phyloP scores from a whole-genome alignment of 208 protist species.

The Acanthamoeba triangularis region DNA sequence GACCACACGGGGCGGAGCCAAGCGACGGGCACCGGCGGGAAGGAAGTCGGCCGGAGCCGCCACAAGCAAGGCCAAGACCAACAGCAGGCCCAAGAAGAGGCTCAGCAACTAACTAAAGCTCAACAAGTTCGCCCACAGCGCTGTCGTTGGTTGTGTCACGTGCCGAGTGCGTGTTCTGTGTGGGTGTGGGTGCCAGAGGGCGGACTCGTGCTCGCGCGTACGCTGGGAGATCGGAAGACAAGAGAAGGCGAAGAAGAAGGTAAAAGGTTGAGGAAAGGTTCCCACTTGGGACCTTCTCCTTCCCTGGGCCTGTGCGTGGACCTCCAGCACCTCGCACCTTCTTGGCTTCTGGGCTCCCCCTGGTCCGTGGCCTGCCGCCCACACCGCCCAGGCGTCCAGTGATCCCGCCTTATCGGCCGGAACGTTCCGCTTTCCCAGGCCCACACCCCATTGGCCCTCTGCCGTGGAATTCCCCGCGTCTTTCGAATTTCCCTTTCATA shows the following conservation, averaged over 20 bases:
- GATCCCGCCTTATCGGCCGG: conserved; percentile 13
- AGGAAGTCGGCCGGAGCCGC: background rate
- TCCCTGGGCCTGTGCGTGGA: too few relatives aligned
- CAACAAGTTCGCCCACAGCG: too few relatives aligned
- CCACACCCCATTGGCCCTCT: background rate
- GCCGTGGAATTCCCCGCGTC: background rate
- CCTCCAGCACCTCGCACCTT: too few relatives aligned
- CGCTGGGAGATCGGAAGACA: too few relatives aligned
- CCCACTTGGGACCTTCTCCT: too few relatives aligned
- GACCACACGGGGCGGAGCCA: background rate
- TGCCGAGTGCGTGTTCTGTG: background rate
- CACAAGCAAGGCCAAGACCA: background rate
- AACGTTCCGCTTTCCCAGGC: background rate
- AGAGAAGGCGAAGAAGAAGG: too few relatives aligned
- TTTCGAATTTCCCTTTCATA: background rate
- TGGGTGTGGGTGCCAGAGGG: too few relatives aligned
- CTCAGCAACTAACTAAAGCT: background rate
- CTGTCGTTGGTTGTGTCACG: background rate
- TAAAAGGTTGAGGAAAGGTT: too few relatives aligned
- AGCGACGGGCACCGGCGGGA: too few relatives aligned
- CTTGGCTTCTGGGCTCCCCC: too few relatives aligned
- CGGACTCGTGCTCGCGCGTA: too few relatives aligned
- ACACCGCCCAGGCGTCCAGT: background rate
- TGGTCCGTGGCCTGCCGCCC: background rate
- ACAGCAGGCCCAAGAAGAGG: background rate